Base-by-base conservation (phyloP, 2,329 filamentous ascomycete species). In the Aotearoamyces nothofagi region DNA sequence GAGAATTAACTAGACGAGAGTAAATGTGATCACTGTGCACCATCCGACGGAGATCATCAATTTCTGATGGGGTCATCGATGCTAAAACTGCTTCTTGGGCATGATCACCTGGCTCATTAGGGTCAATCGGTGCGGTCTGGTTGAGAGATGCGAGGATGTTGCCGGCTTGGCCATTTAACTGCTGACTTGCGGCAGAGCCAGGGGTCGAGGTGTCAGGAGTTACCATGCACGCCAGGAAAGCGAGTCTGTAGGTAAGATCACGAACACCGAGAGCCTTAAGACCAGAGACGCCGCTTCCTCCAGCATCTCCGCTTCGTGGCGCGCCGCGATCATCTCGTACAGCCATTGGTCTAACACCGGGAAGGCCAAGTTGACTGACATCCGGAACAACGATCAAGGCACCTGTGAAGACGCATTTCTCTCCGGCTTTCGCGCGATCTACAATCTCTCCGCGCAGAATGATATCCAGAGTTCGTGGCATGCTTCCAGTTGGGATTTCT, bases 341-440 rank as follows among this genome's bases (percentile, higher is more conserved):
- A 12, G 86, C 81, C 35, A 84, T 83, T 10, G 83, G 78, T 32
- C 78, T 67, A 14, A 84, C 66, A 26, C 90, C 90, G 2, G 90
- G 90, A 16, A 96, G 71, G 22, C 86, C 78, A 32, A 98, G 70
- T 52, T 96, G 90, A 48, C 84, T 93, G 35, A 98, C 83, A 51
- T 98, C 90, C 0, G 90, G 90, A 17, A 98, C 84, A 11, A 98
- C 90, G 35, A 98, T 96, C 39, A 96, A 58, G 4, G 86, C 86
- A 39, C 90, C 90, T 0, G 87, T 96, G 53, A 98, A 98, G 46
- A 98, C 82, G 53, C 90, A 98, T 56, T 92, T 94, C 56, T 98
- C 90, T 39, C 90, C 90, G 27, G 90, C 90, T 60, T 96, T 96
- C 29, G 87, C 86, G 29, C 90, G 75, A 46, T 98, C 90, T 15